Conservation (phyloP, 257 asterid species). For the Primulina tabacum region DNA sequence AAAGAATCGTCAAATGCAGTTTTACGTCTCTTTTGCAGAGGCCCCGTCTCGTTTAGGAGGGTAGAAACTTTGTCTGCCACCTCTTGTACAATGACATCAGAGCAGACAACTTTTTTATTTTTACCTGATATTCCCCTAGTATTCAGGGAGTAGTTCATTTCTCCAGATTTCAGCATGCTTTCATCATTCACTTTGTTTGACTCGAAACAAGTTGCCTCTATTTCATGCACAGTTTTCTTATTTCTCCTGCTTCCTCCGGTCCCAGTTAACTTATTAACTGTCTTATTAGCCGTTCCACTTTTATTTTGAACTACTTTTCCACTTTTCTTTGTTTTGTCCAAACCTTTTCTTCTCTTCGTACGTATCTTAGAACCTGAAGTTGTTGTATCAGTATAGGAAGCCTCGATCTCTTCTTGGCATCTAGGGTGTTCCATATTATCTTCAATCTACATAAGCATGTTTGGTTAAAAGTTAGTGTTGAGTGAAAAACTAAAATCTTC, state of each 20-base stretch:
- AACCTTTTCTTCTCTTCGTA: constrained; percentile 24
- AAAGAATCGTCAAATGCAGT: constrained; percentile 22
- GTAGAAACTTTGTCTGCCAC: constrained; percentile 20
- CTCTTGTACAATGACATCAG: constrained; percentile 28
- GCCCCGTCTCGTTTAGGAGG: constrained; percentile 29
- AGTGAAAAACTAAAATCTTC: constrained; percentile 3
- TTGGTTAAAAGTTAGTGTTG: constrained; percentile 17
- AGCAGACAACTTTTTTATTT: constrained; percentile 22
- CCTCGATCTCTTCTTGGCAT: constrained; percentile 30
- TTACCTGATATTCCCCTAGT: constrained; percentile 28
- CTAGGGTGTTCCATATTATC: constrained; percentile 33
- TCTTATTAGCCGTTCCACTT: constrained; percentile 28
- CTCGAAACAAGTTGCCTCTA: constrained; percentile 26
- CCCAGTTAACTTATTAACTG: constrained; percentile 25
- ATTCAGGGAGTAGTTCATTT: constrained; percentile 12
- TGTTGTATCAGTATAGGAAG: constrained; percentile 22
- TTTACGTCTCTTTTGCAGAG: constrained; percentile 22
- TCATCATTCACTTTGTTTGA: constrained; percentile 22
- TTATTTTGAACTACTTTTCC: constrained; percentile 19
- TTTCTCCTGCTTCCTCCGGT: constrained; percentile 38
- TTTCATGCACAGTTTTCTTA: constrained; percentile 33
- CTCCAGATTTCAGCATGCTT: constrained; percentile 26
- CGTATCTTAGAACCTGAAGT: constrained; percentile 17
- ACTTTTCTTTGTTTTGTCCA: constrained; percentile 27
- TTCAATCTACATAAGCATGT: constrained; percentile 39